These are phyloP conservation scores for Dioscorea zingiberensis DNA, from an alignment of 106 monocot species.

Conservation along the genomic window DNA sequence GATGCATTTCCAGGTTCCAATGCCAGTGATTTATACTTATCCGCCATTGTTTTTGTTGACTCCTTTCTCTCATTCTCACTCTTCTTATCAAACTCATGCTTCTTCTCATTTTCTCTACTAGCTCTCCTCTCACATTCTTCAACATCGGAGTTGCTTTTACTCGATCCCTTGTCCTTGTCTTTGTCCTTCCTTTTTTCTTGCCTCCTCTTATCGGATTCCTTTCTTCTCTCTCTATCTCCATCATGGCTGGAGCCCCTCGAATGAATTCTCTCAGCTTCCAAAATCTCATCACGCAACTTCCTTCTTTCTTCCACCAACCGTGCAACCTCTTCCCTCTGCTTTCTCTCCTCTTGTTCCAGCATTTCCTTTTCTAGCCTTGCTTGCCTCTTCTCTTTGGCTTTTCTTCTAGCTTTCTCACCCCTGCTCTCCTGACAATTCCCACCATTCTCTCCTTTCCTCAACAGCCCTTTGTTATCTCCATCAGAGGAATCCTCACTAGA, in stretches of 20 bases:
- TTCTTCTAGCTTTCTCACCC: constrained; percentile 76
- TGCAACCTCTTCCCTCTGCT: constrained; percentile 90
- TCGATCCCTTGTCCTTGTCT: constrained; percentile 60
- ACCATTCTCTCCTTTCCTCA: constrained; percentile 39
- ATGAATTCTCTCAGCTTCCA: constrained; percentile 55
- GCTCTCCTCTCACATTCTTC: constrained; percentile 55
- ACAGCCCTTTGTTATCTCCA: constrained; percentile 31
- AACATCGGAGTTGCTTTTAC: constrained; percentile 81
- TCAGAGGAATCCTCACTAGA: constrained; percentile 33
- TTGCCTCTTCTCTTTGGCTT: constrained; percentile 87
- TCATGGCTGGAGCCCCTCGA: constrained; percentile 20
- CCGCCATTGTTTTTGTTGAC: constrained; percentile 8
- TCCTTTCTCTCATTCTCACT: constrained; percentile 47
- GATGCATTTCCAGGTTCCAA: constrained; percentile 22
- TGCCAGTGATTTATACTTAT: constrained; percentile 23
- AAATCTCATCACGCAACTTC: constrained; percentile 66
- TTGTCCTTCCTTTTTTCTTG: constrained; percentile 58
- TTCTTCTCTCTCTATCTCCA: constrained; percentile 41
- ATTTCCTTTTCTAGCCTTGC: constrained; percentile 87
- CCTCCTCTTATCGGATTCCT: constrained; percentile 48
- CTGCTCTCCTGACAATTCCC: constrained; percentile 53
- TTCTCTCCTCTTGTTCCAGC: constrained; percentile 93
- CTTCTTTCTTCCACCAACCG: constrained; percentile 83
- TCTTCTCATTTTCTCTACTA: constrained; percentile 54
- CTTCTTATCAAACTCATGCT: constrained; percentile 51